A percentile compares a stretch with the other conserved stretches of the same genome.
phyloP scores from a whole-genome alignment of 345 rosid genomes.

The Linum trigynum region DNA sequence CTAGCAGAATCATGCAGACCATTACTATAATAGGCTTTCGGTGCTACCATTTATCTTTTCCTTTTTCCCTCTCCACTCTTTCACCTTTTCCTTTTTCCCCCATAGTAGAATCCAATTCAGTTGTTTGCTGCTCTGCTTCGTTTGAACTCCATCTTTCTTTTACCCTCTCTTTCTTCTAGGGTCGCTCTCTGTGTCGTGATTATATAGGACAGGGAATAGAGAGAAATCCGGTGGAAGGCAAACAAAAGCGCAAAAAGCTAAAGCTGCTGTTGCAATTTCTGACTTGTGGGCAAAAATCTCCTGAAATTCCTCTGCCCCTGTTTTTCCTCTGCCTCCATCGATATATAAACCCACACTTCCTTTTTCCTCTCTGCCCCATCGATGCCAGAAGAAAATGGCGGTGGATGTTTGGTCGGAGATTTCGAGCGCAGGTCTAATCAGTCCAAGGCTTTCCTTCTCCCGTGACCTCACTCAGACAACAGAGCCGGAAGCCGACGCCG shows the following conservation, averaged over 20 bases:
- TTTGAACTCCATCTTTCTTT: neutral
- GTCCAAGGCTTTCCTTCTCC: constrained; percentile 73
- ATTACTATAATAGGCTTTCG: constrained; percentile 37
- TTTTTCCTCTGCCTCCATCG: neutral
- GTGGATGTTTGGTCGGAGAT: constrained; percentile 67
- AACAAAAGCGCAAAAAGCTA: constrained; percentile 11
- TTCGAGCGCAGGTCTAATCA: constrained; percentile 37
- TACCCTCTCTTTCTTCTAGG: constrained; percentile 12
- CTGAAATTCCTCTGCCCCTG: neutral
- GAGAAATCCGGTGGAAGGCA: neutral
- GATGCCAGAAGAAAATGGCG: constrained; percentile 36
- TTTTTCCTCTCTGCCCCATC: neutral
- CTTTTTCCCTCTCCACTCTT: constrained; percentile 22
- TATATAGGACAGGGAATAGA: constrained; percentile 3
- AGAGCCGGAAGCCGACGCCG: constrained; percentile 30
- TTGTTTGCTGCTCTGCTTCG: neutral
- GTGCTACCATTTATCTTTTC: constrained; percentile 41
- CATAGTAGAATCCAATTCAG: neutral
- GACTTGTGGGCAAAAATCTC: constrained; percentile 26
- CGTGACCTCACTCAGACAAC: constrained; percentile 43
- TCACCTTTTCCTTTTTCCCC: constrained; percentile 10
- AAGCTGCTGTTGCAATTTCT: constrained; percentile 44
- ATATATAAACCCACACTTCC: neutral
- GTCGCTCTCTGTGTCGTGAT: constrained; percentile 4
- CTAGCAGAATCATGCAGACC: neutral